A percentile compares a stretch with the other conserved stretches of the same genome.
phyloP scores from a whole-genome alignment of 2,329 filamentous ascomycete species.

The Cyclaneusma minus region DNA sequence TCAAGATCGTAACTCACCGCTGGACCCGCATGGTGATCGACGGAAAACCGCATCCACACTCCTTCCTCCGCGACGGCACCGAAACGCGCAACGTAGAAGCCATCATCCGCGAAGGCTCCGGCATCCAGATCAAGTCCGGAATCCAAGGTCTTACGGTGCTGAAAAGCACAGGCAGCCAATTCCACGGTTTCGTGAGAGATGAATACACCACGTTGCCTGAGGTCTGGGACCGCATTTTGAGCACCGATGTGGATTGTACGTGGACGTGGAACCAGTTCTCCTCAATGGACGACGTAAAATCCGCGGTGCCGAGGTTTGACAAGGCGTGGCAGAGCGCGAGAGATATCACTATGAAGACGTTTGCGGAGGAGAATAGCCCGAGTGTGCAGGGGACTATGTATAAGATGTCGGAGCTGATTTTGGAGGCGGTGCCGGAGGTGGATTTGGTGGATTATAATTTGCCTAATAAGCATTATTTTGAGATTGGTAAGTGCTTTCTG shows the following conservation, averaged over 20 bases:
- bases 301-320: conserved; percentile 54
- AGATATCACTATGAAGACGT: conserved; percentile 75
- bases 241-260: conserved; percentile 74
- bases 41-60: conserved; percentile 85
- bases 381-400: conserved; percentile 98
- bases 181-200: conserved; percentile 86
- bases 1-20: conserved; percentile 70
- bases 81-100: conserved; percentile 78
- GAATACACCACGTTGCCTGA: conserved; percentile 85
- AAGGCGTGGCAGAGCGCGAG: conserved; percentile 64
- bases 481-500: conserved; percentile 52
- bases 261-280: conserved; percentile 76
- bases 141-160: conserved; percentile 76
- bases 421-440: conserved; percentile 57
- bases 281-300: conserved; percentile 49
- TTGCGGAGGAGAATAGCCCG: conserved; percentile 78
- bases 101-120: conserved; percentile 47
- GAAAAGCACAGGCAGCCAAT: conserved; percentile 92
- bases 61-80: conserved; percentile 77
- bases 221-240: conserved; percentile 89
- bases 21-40: conserved; percentile 84
- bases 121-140: conserved; percentile 61
- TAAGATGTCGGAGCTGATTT: conserved; percentile 86
- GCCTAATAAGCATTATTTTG: conserved; percentile 98
- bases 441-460: conserved; percentile 66